Percentiles rank a stretch among this genome's conserved stretches.
Evolutionary conservation across 164 flowering plant species (phyloP).

Genomic region (Hamamelis virginiana): DNA sequence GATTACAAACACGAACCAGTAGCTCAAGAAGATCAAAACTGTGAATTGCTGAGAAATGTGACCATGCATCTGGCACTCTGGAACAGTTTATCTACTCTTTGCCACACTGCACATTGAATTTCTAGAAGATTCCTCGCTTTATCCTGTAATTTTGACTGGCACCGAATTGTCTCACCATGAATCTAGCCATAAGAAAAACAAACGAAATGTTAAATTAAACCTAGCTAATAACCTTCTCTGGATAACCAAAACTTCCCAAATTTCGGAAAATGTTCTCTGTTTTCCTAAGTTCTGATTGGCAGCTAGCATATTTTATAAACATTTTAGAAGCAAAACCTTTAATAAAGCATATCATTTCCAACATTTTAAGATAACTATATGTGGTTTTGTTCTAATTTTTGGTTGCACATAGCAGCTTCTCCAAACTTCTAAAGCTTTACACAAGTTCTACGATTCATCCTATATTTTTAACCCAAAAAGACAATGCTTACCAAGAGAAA

Average conservation of each 20-base stretch:
- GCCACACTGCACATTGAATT: slow-evolving; percentile 70
- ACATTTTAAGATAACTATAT: not conserved
- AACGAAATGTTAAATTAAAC: not conserved
- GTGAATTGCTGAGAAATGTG: slow-evolving; percentile 84
- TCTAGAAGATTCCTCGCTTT: slow-evolving; percentile 78
- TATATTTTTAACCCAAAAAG: not conserved
- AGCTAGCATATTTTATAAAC: not conserved
- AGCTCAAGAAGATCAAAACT: slow-evolving; percentile 33
- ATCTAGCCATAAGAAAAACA: slow-evolving; percentile 47
- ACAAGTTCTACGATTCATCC: not conserved
- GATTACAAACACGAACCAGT: not conserved
- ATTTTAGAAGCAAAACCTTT: not conserved
- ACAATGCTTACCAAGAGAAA: not conserved
- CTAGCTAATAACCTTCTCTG: not conserved
- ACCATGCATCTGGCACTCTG: slow-evolving; percentile 89
- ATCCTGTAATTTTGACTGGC: slow-evolving; percentile 51
- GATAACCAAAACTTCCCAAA: not conserved
- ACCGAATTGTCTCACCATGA: slow-evolving; percentile 83
- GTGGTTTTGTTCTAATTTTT: not conserved
- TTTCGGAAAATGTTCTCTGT: not conserved
- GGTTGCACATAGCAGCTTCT: not conserved
- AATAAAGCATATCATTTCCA: not conserved
- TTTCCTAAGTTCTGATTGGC: not conserved
- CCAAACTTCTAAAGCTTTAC: not conserved
- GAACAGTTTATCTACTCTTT: slow-evolving; percentile 71